These are phyloP conservation scores for Stagonosporopsis tanaceti DNA, from an alignment of 2,329 filamentous ascomycete genomes.

Conservation along the genomic window DNA sequence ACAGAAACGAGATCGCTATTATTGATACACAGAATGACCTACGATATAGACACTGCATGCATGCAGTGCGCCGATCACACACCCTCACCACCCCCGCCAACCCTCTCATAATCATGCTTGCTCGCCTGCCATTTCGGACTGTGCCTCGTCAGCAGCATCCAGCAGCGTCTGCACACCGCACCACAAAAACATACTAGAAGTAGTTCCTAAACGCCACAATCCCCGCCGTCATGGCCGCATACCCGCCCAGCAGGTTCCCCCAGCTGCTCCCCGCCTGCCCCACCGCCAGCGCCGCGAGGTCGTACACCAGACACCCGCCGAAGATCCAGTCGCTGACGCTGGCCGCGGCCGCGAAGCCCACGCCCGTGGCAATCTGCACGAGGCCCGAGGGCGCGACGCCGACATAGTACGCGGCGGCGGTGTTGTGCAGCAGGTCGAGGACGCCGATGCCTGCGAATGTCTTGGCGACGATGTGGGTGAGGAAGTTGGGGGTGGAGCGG, in stretches of 20 bases:
- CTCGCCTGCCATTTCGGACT: slow-evolving; percentile 38
- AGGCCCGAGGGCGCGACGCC: slow-evolving; percentile 55
- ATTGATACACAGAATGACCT: neutral
- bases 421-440: slow-evolving; percentile 67
- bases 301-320: slow-evolving; percentile 66
- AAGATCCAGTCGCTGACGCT: slow-evolving; percentile 67
- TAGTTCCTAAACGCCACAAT: slow-evolving; percentile 63
- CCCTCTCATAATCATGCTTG: slow-evolving; percentile 30
- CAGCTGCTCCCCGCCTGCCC: slow-evolving; percentile 60
- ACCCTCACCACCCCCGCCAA: slow-evolving; percentile 18
- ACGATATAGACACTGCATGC: neutral
- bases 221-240: slow-evolving; percentile 61
- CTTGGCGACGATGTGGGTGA: slow-evolving; percentile 66
- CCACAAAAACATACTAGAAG: slow-evolving; percentile 53
- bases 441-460: slow-evolving; percentile 69
- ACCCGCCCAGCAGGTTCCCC: slow-evolving; percentile 61
- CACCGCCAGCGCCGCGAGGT: slow-evolving; percentile 62
- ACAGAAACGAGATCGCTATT: neutral
- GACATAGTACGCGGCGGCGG: slow-evolving; percentile 63
- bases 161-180: neutral
- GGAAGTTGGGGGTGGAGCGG: slow-evolving; percentile 58
- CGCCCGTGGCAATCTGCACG: slow-evolving; percentile 62
- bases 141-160: slow-evolving; percentile 29
- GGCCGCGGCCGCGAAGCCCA: slow-evolving; percentile 61
- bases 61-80: neutral